These are phyloP conservation scores for Rhodofomes roseus DNA, from an alignment of 1,284 basidiomycete genomes.

Conservation along the genomic window DNA sequence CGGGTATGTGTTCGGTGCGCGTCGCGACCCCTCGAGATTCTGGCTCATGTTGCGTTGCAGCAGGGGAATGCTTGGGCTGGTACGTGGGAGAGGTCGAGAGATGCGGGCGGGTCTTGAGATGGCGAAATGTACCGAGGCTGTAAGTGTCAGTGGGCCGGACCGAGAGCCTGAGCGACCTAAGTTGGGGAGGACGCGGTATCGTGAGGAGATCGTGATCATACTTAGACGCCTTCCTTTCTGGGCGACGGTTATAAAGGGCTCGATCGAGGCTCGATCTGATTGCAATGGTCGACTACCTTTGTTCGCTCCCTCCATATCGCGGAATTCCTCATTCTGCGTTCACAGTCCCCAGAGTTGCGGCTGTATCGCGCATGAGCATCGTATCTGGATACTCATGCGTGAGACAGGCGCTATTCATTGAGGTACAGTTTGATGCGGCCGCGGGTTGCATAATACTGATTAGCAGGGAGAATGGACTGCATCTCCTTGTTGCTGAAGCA, in stretches of 20 bases:
- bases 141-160: not conserved
- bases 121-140: not conserved
- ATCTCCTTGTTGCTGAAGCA: too few relatives aligned
- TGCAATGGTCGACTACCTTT: not conserved
- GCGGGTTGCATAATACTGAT: too few relatives aligned
- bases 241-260: not conserved
- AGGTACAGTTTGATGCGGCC: too few relatives aligned
- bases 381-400: too few relatives aligned
- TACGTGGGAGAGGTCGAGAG: not conserved
- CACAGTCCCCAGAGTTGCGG: too few relatives aligned
- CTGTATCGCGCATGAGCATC: too few relatives aligned
- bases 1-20: constrained; percentile 21
- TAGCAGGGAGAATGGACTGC: too few relatives aligned
- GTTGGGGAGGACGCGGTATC: not conserved
- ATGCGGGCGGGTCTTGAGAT: not conserved
- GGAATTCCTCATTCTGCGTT: too few relatives aligned
- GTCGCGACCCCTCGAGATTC: not conserved
- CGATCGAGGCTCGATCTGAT: too few relatives aligned
- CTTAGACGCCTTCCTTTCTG: constrained; percentile 1
- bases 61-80: too few relatives aligned
- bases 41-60: not conserved
- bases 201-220: not conserved
- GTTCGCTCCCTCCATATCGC: not conserved
- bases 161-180: not conserved
- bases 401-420: too few relatives aligned